Base-by-base conservation (phyloP, 129 eudicot species). In the Chrysanthemum makinoi region DNA sequence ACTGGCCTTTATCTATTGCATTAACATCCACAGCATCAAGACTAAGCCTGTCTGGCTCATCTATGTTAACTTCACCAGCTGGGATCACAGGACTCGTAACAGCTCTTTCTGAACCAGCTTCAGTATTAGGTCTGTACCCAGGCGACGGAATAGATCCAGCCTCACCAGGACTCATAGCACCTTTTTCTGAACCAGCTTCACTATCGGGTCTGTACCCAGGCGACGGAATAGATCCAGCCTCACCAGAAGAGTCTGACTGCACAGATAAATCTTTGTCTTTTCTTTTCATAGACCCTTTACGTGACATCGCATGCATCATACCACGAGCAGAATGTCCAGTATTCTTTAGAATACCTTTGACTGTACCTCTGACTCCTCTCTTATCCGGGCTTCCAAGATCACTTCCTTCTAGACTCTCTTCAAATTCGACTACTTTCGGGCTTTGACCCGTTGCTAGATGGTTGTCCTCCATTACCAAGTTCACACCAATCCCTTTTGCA, bases 281-380 rank as follows among this genome's bases (percentile, higher is more conserved):
- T 6, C 70, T 71, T 69, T 83, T 87, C 61, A 55, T 75, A 6
- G 88, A 85, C 7, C 75, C 86, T 72, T 89, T 92, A 52, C 87
- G 73, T 9, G 96, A 87, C 52, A 93, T 76, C 15, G 75, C 72
- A 24, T 70, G 61, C 71, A 80, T 82, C 68, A 93, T 9, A 58
- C 79, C 80, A 17, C 87, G 96, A 17, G 97, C 97, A 44, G 96
- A 86, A 71, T 88, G 82, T 52, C 87, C 95, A 1, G 90, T 86
- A 47, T 79, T 79, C 75, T 85, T 92, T 62, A 87, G 47, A 48
- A 93, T 85, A 35, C 83, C 83, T 75, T 89, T 93, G 49, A 88
- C 91, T 71, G 74, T 46, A 19, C 53, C 92, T 76, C 50, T 85
- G 70, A 80, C 85, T 11, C 65, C 47, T 69, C 77, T 79, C 66